Conservation (phyloP, 345 rosid genomes). For the Limnanthes douglasii region DNA sequence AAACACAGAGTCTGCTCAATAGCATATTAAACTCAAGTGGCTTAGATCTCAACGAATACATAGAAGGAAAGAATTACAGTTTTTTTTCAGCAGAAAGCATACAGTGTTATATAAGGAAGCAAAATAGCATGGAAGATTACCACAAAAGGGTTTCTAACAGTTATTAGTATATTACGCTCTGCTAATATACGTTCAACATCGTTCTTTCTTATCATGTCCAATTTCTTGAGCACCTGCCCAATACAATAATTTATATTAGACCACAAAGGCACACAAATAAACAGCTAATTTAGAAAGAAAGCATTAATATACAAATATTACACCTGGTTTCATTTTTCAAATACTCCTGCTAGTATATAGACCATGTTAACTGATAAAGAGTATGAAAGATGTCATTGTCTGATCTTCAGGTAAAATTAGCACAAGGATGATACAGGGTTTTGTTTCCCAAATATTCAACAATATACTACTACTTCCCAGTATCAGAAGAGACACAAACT, state of each 20-base stretch:
- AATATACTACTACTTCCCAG: no score
- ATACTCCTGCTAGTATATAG: no score
- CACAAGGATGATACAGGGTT: no score
- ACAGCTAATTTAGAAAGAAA: no score
- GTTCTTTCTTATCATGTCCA: conserved; percentile 73
- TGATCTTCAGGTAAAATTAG: no score
- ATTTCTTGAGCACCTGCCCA: conserved; percentile 58
- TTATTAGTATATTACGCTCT: conserved; percentile 67
- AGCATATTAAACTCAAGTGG: not conserved
- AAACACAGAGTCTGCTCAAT: not conserved
- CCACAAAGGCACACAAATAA: not conserved
- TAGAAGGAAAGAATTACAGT: no score
- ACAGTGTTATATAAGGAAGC: not conserved
- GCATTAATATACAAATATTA: not conserved
- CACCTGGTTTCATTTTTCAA: not conserved
- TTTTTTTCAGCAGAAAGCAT: no score
- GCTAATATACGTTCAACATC: conserved; percentile 67
- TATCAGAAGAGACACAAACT: no score
- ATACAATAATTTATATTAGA: conserved; percentile 11
- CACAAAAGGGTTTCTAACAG: conserved; percentile 83
- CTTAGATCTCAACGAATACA: not conserved
- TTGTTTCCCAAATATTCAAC: no score
- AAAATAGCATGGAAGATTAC: conserved; percentile 19
- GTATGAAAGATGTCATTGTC: no score
- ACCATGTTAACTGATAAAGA: no score